phyloP scores from a whole-genome alignment of 192 early-diverging fungal genomes.

The Obelidium mucronatum region DNA sequence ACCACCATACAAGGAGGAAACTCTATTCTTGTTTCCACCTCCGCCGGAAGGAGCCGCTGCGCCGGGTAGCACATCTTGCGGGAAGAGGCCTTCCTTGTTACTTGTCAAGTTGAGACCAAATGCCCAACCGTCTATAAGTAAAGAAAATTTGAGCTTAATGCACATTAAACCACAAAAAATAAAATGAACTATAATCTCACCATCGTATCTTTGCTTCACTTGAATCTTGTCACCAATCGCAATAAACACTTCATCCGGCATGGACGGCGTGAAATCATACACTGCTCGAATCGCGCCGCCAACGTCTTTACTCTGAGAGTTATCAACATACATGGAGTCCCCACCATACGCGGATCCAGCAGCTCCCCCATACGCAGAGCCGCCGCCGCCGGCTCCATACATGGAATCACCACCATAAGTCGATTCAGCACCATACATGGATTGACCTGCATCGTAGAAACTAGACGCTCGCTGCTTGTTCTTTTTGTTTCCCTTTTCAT shows the following conservation, averaged over 20 bases:
- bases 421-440: conserved; percentile 3
- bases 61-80: conserved; percentile 39
- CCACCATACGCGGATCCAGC: neutral
- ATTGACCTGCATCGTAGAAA: conserved; percentile 19
- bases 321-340: no score
- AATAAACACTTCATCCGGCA: conserved; percentile 8
- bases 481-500: conserved; percentile 26
- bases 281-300: neutral
- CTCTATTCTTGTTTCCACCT: conserved; percentile 16
- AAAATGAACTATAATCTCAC: neutral
- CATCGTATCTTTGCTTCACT: conserved; percentile 6
- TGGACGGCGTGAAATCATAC: conserved; percentile 8
- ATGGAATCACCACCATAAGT: neutral
- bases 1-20: conserved; percentile 8
- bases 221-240: conserved; percentile 15
- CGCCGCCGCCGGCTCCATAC: neutral
- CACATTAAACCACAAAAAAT: neutral
- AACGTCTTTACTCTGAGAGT: neutral
- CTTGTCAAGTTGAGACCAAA: conserved; percentile 56
- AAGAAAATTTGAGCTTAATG: neutral
- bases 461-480: conserved; percentile 20
- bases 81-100: conserved; percentile 57
- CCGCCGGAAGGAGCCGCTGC: neutral
- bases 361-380: neutral
- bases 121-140: conserved; percentile 51